phyloP scores from a whole-genome alignment of 2,329 filamentous ascomycete species.

The Fusarium setosum region DNA sequence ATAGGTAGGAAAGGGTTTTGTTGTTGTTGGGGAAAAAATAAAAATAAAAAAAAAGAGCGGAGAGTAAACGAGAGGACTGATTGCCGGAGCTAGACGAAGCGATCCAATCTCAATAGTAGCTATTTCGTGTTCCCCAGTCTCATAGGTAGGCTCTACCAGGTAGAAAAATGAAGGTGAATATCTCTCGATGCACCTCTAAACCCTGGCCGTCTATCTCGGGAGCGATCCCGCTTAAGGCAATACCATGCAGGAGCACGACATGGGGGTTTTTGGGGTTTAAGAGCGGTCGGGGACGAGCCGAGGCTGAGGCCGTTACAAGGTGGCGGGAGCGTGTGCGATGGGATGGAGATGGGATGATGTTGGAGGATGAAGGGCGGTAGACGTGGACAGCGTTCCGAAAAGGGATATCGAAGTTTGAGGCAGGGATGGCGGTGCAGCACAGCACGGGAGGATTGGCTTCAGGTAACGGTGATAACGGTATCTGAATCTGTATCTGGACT shows the following conservation, averaged over 20 bases:
- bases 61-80: conserved; percentile 11
- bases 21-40: conserved; percentile 11
- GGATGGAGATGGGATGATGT: conserved; percentile 22
- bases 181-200: conserved; percentile 21
- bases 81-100: conserved; percentile 11
- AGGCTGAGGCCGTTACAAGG: conserved; percentile 2
- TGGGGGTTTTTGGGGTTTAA: conserved; percentile 22
- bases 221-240: conserved; percentile 42
- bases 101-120: conserved; percentile 9
- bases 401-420: conserved; percentile 12
- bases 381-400: conserved; percentile 12
- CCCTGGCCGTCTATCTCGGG: conserved; percentile 39
- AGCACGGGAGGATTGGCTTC: not conserved
- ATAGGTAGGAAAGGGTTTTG: not conserved
- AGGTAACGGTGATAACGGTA: no score
- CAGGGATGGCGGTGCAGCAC: conserved; percentile 11
- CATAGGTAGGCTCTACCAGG: conserved; percentile 20
- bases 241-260: conserved; percentile 28
- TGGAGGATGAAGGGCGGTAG: conserved; percentile 10
- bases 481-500: no score
- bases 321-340: conserved; percentile 5
- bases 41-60: conserved; percentile 1
- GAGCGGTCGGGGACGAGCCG: conserved; percentile 12
- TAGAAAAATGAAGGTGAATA: conserved; percentile 19
- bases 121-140: conserved; percentile 17